phyloP scores from a whole-genome alignment of 1,139 yeast genomes.

The Taphrina betulina region DNA sequence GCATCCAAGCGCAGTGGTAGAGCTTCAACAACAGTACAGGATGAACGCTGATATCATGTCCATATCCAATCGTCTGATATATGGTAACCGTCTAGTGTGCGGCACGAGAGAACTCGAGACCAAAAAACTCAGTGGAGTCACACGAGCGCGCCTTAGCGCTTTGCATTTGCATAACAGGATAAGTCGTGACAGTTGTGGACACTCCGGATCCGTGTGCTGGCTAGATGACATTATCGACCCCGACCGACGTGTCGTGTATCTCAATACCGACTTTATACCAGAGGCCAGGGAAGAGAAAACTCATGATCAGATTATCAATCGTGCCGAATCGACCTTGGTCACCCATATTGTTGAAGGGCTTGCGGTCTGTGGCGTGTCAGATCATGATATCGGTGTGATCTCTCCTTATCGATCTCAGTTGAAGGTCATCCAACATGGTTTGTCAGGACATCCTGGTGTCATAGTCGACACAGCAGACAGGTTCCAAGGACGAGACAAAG shows the following conservation, averaged over 20 bases:
- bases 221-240: constrained; percentile 51
- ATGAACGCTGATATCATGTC: constrained; percentile 90
- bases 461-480: constrained; percentile 93
- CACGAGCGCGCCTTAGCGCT: neutral
- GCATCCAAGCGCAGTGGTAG: constrained; percentile 70
- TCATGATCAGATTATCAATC: constrained; percentile 71
- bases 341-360: constrained; percentile 63
- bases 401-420: constrained; percentile 85
- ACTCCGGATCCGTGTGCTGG: constrained; percentile 46
- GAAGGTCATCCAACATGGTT: constrained; percentile 44
- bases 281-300: constrained; percentile 54
- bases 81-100: constrained; percentile 70
- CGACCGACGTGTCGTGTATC: constrained; percentile 62
- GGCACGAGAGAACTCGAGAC: constrained; percentile 48
- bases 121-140: constrained; percentile 23
- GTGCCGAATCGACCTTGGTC: constrained; percentile 66
- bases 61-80: constrained; percentile 74
- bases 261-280: constrained; percentile 70
- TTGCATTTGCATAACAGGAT: constrained; percentile 23
- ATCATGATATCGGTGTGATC: constrained; percentile 73
- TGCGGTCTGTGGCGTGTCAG: constrained; percentile 59
- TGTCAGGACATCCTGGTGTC: constrained; percentile 50
- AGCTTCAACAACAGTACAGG: constrained; percentile 78
- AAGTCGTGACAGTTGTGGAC: neutral
- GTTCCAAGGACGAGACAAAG: constrained; percentile 94